These are phyloP conservation scores for Sambucus nigra DNA, from an alignment of 129 eudicot species.

Conservation along the genomic window DNA sequence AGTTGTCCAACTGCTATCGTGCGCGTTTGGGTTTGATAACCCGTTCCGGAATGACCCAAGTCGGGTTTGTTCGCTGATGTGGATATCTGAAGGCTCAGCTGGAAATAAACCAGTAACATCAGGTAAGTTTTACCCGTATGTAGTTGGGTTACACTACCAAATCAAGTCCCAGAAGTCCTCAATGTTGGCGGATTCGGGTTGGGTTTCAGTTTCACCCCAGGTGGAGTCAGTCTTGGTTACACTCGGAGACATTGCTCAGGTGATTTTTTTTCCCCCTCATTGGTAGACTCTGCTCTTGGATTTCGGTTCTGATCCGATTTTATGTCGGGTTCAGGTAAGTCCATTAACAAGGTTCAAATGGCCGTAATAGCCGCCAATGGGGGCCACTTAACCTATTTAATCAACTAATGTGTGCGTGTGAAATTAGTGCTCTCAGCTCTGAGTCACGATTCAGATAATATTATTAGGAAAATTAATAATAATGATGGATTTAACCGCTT, in stretches of 20 bases:
- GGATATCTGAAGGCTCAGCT: slow-evolving; percentile 32
- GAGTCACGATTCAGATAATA: too few relatives aligned
- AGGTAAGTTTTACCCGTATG: slow-evolving; percentile 67
- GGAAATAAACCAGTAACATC: slow-evolving; percentile 17
- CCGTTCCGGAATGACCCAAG: slow-evolving; percentile 32
- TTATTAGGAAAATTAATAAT: too few relatives aligned
- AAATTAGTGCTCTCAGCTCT: too few relatives aligned
- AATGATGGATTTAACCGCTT: too few relatives aligned
- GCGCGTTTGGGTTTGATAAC: slow-evolving; percentile 45
- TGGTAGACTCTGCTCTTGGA: too few relatives aligned
- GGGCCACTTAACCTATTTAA: slow-evolving; percentile 10
- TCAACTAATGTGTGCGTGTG: slow-evolving; percentile 8
- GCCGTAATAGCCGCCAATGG: slow-evolving; percentile 17
- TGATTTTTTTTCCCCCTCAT: slow-evolving; percentile 11
- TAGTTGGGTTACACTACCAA: slow-evolving; percentile 64
- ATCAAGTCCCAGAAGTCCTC: slow-evolving; percentile 21
- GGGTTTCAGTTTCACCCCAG: slow-evolving; percentile 37
- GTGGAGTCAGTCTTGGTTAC: slow-evolving; percentile 68
- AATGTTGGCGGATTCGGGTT: slow-evolving; percentile 55
- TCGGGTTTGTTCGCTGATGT: slow-evolving; percentile 44
- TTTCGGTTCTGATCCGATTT: background rate
- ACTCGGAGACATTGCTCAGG: slow-evolving; percentile 90
- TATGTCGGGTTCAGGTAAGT: background rate
- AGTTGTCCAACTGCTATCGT: slow-evolving; percentile 41
- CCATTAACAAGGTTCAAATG: background rate